Evolutionary conservation across 768 basidiomycete species (phyloP).

Genomic region (Tephrocybe sp.): DNA sequence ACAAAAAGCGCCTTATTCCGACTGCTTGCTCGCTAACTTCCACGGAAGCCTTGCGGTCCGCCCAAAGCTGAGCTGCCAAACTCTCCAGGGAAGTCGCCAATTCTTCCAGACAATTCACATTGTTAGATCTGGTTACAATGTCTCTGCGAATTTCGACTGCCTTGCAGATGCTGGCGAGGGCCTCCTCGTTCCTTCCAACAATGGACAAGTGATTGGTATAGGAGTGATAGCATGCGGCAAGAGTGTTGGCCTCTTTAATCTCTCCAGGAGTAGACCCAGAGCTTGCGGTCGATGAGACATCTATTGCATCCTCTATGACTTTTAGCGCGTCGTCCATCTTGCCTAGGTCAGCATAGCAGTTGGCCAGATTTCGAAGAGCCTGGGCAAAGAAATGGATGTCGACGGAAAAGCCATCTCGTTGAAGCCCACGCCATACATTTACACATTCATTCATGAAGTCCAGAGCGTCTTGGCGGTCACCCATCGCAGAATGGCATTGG

Average conservation of each 20-base stretch:
- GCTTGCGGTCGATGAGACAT: not conserved
- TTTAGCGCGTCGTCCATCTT: not conserved
- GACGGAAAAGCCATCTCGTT: not conserved
- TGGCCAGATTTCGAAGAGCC: not conserved
- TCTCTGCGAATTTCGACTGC: slow-evolving; percentile 3
- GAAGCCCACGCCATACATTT: not conserved
- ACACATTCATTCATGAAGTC: not conserved
- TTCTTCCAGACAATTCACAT: slow-evolving; percentile 2
- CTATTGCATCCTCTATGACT: not conserved
- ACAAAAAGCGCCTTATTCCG: not conserved
- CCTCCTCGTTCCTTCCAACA: slow-evolving; percentile 1
- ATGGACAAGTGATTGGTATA: slow-evolving; percentile 2
- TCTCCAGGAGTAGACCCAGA: not conserved
- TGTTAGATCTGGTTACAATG: not conserved
- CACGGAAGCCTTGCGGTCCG: not conserved
- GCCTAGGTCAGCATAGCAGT: not conserved
- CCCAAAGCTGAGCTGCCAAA: not conserved
- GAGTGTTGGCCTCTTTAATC: not conserved
- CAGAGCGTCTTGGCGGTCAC: not conserved
- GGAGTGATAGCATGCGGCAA: slow-evolving; percentile 1
- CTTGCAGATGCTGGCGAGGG: not conserved
- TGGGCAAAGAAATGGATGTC: not conserved
- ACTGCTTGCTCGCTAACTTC: slow-evolving; percentile 1
- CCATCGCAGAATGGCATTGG: slow-evolving; percentile 1
- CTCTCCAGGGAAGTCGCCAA: slow-evolving; percentile 1